A percentile compares a stretch with the other conserved stretches of the same genome.
These are phyloP conservation scores for Hypoxylon lenormandii DNA, from an alignment of 495 filamentous ascomycete genomes.

Conservation along the genomic window DNA sequence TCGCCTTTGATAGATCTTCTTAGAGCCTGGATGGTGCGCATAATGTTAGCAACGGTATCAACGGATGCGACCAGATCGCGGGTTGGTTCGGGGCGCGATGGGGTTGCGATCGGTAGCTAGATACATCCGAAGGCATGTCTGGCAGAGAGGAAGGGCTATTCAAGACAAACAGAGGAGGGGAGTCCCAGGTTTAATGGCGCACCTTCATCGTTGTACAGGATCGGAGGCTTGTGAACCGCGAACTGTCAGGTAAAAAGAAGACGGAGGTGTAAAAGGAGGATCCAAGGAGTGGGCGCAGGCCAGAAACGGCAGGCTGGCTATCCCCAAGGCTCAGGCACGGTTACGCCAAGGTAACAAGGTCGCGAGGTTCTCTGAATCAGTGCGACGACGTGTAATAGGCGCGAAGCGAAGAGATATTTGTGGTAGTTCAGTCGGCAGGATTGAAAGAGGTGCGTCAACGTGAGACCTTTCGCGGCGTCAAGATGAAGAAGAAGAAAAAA, in stretches of 20 bases:
- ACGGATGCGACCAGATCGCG: conserved; percentile 33
- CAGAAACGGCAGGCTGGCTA: conserved; percentile 43
- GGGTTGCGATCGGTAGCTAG: conserved; percentile 35
- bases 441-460: conserved; percentile 43
- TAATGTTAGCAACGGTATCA: conserved; percentile 51
- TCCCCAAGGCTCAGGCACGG: conserved; percentile 48
- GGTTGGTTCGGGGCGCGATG: conserved; percentile 40
- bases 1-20: conserved; percentile 89
- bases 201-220: conserved; percentile 62
- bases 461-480: conserved; percentile 48
- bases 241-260: conserved; percentile 35
- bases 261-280: conserved; percentile 27
- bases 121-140: conserved; percentile 28
- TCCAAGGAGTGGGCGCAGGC: conserved; percentile 46
- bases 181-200: conserved; percentile 54
- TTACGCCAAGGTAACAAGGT: conserved; percentile 47
- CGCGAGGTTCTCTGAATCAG: conserved; percentile 48
- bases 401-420: conserved; percentile 33
- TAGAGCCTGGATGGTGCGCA: conserved; percentile 72
- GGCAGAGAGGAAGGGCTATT: conserved; percentile 28
- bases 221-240: conserved; percentile 39
- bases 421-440: conserved; percentile 29
- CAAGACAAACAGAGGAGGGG: conserved; percentile 40
- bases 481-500: conserved; percentile 15
- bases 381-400: conserved; percentile 46